Conservation (phyloP, 2,329 filamentous ascomycete genomes). For the Talaromyces sp. region DNA sequence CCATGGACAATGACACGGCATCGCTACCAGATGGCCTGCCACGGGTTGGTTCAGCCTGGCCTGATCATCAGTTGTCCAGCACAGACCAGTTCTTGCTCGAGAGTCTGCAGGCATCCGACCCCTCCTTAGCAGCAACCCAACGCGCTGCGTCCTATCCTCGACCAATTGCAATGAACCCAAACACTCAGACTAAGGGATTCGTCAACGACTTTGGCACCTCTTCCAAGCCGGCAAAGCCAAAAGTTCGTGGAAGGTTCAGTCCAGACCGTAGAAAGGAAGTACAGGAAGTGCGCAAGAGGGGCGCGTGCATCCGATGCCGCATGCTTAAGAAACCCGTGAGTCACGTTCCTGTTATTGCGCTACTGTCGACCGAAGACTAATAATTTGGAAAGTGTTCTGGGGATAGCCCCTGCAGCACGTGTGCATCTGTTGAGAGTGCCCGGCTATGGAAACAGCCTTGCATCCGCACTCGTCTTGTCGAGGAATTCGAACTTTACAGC, state of each 20-base stretch:
- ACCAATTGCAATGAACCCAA: slow-evolving; percentile 38
- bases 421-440: slow-evolving; percentile 54
- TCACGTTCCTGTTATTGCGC: background rate
- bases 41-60: slow-evolving; percentile 25
- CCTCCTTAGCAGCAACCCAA: slow-evolving; percentile 32
- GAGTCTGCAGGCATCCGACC: slow-evolving; percentile 35
- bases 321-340: slow-evolving; percentile 57
- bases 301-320: slow-evolving; percentile 57
- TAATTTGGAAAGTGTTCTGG: slow-evolving; percentile 44
- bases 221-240: slow-evolving; percentile 37
- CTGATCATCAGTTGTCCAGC: slow-evolving; percentile 28
- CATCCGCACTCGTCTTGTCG: slow-evolving; percentile 52
- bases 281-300: slow-evolving; percentile 53
- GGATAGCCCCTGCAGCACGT: slow-evolving; percentile 54
- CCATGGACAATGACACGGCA: slow-evolving; percentile 28
- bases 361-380: slow-evolving; percentile 1
- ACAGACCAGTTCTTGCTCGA: slow-evolving; percentile 35
- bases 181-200: slow-evolving; percentile 31
- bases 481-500: slow-evolving; percentile 54
- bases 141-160: slow-evolving; percentile 34
- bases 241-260: slow-evolving; percentile 52
- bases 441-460: slow-evolving; percentile 57
- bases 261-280: slow-evolving; percentile 54
- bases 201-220: slow-evolving; percentile 34
- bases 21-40: slow-evolving; percentile 22